These are phyloP conservation scores for Xylaria multiplex DNA, from an alignment of 2,329 filamentous ascomycete species.

Conservation along the genomic window DNA sequence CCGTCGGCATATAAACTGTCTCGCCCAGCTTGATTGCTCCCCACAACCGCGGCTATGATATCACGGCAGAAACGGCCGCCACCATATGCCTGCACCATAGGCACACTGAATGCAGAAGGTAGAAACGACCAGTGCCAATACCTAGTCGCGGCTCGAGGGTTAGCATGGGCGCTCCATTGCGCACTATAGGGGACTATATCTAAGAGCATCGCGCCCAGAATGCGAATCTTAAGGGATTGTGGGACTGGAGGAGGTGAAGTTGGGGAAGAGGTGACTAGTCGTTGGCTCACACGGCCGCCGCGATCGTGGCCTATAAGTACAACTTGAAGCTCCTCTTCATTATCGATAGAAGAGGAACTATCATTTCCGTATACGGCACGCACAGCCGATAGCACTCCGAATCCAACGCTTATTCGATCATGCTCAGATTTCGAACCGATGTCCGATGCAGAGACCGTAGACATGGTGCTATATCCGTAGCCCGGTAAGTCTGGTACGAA, in stretches of 20 bases:
- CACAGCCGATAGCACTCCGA: conserved; percentile 27
- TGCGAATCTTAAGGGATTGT: conserved; percentile 18
- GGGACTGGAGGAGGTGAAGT: conserved; percentile 13
- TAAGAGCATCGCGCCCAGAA: conserved; percentile 32
- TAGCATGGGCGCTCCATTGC: conserved; percentile 33
- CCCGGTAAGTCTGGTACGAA: conserved; percentile 37
- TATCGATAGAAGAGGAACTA: background rate
- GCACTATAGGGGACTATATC: conserved; percentile 36
- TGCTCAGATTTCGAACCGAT: conserved; percentile 24
- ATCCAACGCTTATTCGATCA: conserved; percentile 32
- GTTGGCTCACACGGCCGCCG: conserved; percentile 31
- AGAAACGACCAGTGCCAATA: conserved; percentile 38
- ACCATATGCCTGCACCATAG: conserved; percentile 36
- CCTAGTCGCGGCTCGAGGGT: conserved; percentile 30
- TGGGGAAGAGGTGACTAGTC: conserved; percentile 27
- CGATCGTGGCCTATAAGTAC: conserved; percentile 35
- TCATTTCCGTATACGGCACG: conserved; percentile 27
- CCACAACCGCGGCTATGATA: conserved; percentile 15
- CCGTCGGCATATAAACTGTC: conserved; percentile 26
- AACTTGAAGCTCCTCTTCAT: conserved; percentile 22
- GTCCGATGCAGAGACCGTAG: conserved; percentile 6
- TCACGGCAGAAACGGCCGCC: conserved; percentile 32
- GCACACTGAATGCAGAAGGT: conserved; percentile 23
- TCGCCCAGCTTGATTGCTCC: conserved; percentile 21
- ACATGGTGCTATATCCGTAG: conserved; percentile 35